Conservation (phyloP, 257 asterid species). For the Solanum sparsipilum region DNA sequence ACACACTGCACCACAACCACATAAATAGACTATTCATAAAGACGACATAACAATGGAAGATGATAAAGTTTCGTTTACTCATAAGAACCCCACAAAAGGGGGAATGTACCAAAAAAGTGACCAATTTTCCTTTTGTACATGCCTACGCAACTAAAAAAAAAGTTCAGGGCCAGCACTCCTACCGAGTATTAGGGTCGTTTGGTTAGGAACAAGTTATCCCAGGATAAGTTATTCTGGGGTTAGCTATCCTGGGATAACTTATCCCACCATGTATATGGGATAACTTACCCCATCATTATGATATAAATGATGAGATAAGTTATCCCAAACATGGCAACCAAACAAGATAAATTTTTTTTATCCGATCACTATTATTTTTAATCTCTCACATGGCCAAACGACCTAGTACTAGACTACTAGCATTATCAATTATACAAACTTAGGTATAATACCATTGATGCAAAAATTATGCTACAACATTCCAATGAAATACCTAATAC, state of each 20-base stretch:
- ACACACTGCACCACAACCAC: neutral
- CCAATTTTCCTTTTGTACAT: neutral
- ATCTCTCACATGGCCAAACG: too few relatives aligned
- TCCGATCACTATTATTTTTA: too few relatives aligned
- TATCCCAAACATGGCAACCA: too few relatives aligned
- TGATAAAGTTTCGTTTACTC: neutral
- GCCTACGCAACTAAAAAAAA: neutral
- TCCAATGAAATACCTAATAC: neutral
- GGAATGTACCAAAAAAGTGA: neutral
- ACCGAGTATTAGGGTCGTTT: too few relatives aligned
- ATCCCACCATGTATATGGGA: too few relatives aligned
- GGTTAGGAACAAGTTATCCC: too few relatives aligned
- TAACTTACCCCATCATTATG: too few relatives aligned
- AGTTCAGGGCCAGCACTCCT: neutral
- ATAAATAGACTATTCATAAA: neutral
- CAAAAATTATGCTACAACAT: neutral
- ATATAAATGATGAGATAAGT: too few relatives aligned
- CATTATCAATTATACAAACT: neutral
- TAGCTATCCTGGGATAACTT: too few relatives aligned
- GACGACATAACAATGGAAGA: neutral
- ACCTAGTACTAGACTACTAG: too few relatives aligned
- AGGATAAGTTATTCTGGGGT: too few relatives aligned
- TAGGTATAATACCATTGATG: neutral
- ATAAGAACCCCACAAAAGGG: neutral
- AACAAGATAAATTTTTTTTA: too few relatives aligned